Conservation (phyloP, 2,329 filamentous ascomycete species). For the Xylaria sp. region DNA sequence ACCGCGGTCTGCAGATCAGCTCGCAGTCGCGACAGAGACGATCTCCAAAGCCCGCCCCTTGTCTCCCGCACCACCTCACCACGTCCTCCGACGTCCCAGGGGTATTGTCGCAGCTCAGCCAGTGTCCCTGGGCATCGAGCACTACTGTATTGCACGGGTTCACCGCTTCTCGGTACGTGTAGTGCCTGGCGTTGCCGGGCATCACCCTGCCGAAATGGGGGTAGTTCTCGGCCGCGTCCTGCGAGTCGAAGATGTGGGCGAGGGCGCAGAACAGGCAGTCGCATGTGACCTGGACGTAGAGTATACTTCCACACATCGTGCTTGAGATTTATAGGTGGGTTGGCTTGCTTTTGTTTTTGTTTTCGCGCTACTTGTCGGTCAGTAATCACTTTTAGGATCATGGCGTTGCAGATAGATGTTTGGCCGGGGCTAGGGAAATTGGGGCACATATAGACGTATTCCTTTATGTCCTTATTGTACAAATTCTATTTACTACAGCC, state of each 20-base stretch:
- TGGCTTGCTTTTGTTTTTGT: not conserved
- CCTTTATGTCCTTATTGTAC: not conserved
- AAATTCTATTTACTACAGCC: not conserved
- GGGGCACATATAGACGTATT: not conserved
- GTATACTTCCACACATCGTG: not conserved
- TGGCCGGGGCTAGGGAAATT: not conserved
- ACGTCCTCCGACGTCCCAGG: not conserved
- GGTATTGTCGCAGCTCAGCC: not conserved
- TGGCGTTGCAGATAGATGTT: no score
- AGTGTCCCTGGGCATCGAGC: not conserved
- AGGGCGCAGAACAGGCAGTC: not conserved
- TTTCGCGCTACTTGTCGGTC: not conserved
- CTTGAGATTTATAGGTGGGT: not conserved
- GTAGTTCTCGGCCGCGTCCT: not conserved
- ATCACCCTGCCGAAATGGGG: not conserved
- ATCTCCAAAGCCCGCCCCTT: not conserved
- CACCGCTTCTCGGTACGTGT: not conserved
- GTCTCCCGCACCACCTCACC: not conserved
- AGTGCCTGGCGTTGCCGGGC: not conserved
- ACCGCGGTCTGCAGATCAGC: no score
- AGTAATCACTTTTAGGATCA: no score
- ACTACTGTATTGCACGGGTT: not conserved
- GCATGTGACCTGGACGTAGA: not conserved
- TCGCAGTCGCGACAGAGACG: not conserved
- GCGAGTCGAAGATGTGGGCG: not conserved